Base-by-base conservation (phyloP, 1,284 basidiomycete species). In the Athelia psychrophila region DNA sequence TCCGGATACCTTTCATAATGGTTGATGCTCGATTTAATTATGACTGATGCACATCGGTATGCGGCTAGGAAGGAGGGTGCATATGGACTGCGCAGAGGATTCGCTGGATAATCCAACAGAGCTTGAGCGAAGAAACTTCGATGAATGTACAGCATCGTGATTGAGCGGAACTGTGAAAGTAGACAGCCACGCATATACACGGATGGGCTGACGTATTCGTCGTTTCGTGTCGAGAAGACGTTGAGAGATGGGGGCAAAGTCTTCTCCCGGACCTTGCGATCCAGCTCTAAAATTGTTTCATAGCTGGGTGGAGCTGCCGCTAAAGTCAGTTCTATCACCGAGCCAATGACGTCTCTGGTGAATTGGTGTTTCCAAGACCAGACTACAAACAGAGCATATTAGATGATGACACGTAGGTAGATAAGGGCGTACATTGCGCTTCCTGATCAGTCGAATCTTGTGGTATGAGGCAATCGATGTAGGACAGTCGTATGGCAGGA, bases 41-140 rank as follows among this genome's bases (percentile, higher is more conserved):
- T 71, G n/a, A 75, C 74, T 18, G 81, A 83, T 22, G 81, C 81
- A 57, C 79, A 81, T 54, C 81, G 72, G 59, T 83, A 84, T 40
- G 81, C 77, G 10, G 83, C 81, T 24, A 84, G 70, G 59, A 83
- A 84, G 2, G 82, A 84, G 0, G 82, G 83, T 3, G 83, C 80
- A 53, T 79, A 85, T 5, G 79, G 79, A 57, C 83, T 84, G 38
- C 80, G 73, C 18, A 84, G 67, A 15, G 83, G 82, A 56, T 84
- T 84, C 12, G 68, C 67, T 32, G 82, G 83, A 58, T 79, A 74
- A 56, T 84, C 81, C 15, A 81, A 67, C 73, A 85, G 76, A 2
- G 83, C 80, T 54, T 81, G 79, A 0, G 79, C 79, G 56, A 84
- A 84, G 66, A 80, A 85, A 54, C 77, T 81, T 49, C 82, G 72